A percentile compares a stretch with the other conserved stretches of the same genome.
Evolutionary conservation across 495 filamentous ascomycete species (phyloP).

Genomic region (Daldinia decipiens): DNA sequence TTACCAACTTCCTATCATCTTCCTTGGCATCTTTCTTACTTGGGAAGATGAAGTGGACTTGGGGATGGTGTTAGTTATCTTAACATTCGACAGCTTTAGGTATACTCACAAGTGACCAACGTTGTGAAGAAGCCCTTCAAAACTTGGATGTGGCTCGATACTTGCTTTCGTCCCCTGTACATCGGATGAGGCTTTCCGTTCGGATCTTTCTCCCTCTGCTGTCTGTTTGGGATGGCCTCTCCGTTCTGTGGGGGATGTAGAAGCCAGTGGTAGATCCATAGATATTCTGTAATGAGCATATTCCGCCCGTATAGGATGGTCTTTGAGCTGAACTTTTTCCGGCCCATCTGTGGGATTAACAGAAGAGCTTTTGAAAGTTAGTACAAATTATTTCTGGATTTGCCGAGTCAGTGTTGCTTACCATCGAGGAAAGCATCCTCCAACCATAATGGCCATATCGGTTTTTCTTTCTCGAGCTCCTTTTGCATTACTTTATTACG

Average conservation of each 20-base stretch:
- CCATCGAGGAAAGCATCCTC: slow-evolving; percentile 92
- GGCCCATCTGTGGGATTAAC: slow-evolving; percentile 81
- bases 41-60: slow-evolving; percentile 62
- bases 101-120: slow-evolving; percentile 47
- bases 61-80: slow-evolving; percentile 7
- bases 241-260: slow-evolving; percentile 48
- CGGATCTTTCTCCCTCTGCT: slow-evolving; percentile 63
- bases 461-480: slow-evolving; percentile 56
- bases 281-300: slow-evolving; percentile 87
- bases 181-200: slow-evolving; percentile 45
- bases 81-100: slow-evolving; percentile 1
- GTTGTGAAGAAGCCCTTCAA: slow-evolving; percentile 79
- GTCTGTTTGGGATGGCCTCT: slow-evolving; percentile 64
- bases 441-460: slow-evolving; percentile 81
- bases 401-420: slow-evolving; percentile 52
- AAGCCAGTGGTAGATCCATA: slow-evolving; percentile 65
- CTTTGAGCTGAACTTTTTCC: slow-evolving; percentile 77
- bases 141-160: slow-evolving; percentile 98
- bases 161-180: slow-evolving; percentile 75
- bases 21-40: slow-evolving; percentile 46
- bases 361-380: slow-evolving; percentile 71
- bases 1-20: slow-evolving; percentile 44
- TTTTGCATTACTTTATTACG: slow-evolving; percentile 72
- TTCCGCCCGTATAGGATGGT: slow-evolving; percentile 86
- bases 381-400: background rate